Base-by-base conservation (phyloP, 2,329 filamentous ascomycete species). In the Alternaria novae-zelandiae region DNA sequence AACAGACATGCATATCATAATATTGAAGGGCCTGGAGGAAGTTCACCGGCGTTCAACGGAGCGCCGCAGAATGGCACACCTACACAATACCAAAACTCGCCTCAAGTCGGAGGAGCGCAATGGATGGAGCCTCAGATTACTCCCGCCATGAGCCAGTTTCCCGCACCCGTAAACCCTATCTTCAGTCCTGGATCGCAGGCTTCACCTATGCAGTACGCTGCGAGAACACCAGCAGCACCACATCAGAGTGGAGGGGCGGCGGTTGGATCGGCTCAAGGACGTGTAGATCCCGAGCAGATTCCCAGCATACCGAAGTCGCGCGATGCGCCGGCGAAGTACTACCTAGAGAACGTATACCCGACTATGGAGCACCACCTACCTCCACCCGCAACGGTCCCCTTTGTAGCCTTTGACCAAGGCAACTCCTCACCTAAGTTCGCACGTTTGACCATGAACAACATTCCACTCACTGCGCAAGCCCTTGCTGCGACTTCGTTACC, bases 341-440 rank as follows among this genome's bases (percentile, higher is more conserved):
- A 95, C 78, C 87, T 96, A 71, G 89, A 86, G 70, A 92, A 97
- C 79, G 86, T 97, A 55, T 98, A 97, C 79, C 94, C 95, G 17
- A 99, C 96, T 4, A 97, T 98, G 83, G 95, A 98, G 82, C 92
- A 92, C 63, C 94, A 97, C 77, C 86, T 97, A 3, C 94, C 96
- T 11, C 96, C 96, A 50, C 94, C 96, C 3, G 92, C 94, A 13
- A 89, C 91, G 6, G 87, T 96, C 21, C 94, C 96, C 3, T 98
- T 96, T 75, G 91, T 97, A 41, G 92, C 94, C n/a, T 92, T 90
- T 73, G 96, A 99, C 74, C 96, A 99, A 80, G 96, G 96, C 73
- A 99, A 97, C 79, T 91, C 96, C 6, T 97, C 96, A 13, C 96
- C 96, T 32, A 97, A 97, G 80, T 96, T 93, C 78, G 92, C 94